phyloP scores from a whole-genome alignment of 768 basidiomycete species.

The Gautieria morchelliformis region DNA sequence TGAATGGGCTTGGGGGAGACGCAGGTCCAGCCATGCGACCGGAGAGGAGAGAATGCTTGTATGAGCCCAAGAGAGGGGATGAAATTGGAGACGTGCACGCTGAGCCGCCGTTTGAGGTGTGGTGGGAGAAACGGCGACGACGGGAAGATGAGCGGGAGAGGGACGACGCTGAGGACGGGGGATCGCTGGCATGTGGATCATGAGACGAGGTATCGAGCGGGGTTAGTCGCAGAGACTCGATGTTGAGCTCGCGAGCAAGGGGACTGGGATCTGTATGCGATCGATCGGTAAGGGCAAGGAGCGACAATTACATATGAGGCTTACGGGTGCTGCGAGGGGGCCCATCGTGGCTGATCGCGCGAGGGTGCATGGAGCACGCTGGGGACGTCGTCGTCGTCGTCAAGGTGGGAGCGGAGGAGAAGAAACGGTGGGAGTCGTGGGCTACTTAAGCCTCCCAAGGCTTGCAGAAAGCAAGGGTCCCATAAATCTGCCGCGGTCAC shows the following conservation, averaged over 20 bases:
- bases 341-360: neutral
- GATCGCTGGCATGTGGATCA: neutral
- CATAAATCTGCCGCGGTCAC: too few relatives aligned
- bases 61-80: slow-evolving; percentile 17
- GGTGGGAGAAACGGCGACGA: neutral
- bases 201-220: neutral
- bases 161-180: neutral
- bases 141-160: slow-evolving; percentile 4
- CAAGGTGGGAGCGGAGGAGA: neutral
- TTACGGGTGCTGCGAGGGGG: neutral
- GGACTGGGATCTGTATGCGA: slow-evolving; percentile 5
- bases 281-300: neutral
- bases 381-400: neutral
- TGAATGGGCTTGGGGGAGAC: slow-evolving; percentile 10
- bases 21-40: slow-evolving; percentile 16
- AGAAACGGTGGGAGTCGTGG: neutral
- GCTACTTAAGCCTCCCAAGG: too few relatives aligned
- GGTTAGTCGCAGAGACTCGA: slow-evolving; percentile 5
- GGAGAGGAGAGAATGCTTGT: slow-evolving; percentile 20
- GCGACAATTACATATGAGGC: neutral
- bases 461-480: too few relatives aligned
- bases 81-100: slow-evolving; percentile 1
- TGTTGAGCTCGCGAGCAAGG: slow-evolving; percentile 7
- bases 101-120: neutral
- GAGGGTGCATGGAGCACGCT: neutral